A percentile compares a stretch with the other conserved stretches of the same genome.
phyloP scores from a whole-genome alignment of 352 stramenopile genomes.

The Globisporangium emineosum region DNA sequence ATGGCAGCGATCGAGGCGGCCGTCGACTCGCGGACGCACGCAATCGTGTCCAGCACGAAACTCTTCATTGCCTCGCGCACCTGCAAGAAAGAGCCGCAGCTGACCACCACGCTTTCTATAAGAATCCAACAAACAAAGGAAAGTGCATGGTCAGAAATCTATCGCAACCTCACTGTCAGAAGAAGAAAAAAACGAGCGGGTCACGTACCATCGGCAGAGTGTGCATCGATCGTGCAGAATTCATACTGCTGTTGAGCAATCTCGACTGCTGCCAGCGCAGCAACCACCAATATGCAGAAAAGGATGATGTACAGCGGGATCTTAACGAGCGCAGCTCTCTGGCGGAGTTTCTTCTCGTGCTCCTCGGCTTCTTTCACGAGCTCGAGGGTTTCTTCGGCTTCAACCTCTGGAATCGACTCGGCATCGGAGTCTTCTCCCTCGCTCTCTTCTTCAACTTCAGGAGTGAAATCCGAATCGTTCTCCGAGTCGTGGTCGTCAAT shows the following conservation, averaged over 20 bases:
- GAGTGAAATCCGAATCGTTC: constrained; percentile 58
- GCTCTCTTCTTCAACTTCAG: constrained; percentile 20
- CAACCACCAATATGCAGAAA: constrained; percentile 37
- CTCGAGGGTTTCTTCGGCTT: constrained; percentile 37
- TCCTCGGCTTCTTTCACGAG: constrained; percentile 43
- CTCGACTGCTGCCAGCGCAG: constrained; percentile 48
- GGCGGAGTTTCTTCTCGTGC: constrained; percentile 23
- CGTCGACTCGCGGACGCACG: constrained; percentile 27
- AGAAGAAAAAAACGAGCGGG: neutral
- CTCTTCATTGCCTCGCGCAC: constrained; percentile 33
- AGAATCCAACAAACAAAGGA: neutral
- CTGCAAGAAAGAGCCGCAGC: constrained; percentile 41
- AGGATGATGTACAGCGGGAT: constrained; percentile 32
- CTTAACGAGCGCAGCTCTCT: constrained; percentile 5
- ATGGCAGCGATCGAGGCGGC: constrained; percentile 5
- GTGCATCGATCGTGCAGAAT: constrained; percentile 38
- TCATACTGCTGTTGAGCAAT: constrained; percentile 46
- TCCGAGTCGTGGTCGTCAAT: constrained; percentile 52
- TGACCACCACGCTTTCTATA: constrained; percentile 24
- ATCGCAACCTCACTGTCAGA: neutral
- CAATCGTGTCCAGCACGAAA: constrained; percentile 23
- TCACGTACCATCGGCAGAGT: constrained; percentile 34
- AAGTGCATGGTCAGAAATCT: neutral
- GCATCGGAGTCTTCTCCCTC: constrained; percentile 38
- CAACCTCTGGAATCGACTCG: constrained; percentile 41